Evolutionary conservation across 2,329 filamentous ascomycete genomes (phyloP).

Genomic region (Fusarium verticillioides): DNA sequence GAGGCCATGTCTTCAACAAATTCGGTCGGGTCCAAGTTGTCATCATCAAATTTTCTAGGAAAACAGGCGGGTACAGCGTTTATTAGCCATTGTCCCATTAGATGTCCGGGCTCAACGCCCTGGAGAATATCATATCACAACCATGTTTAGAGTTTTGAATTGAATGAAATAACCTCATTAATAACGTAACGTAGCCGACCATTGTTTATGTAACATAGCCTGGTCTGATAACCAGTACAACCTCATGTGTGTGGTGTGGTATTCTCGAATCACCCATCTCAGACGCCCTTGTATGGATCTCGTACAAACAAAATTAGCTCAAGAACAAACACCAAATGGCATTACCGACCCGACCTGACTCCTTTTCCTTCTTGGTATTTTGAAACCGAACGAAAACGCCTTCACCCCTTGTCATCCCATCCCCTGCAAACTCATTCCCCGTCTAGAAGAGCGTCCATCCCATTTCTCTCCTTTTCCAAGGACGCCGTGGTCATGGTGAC

Average conservation of each 20-base stretch:
- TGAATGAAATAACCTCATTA: background rate
- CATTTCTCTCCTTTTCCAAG: conserved; percentile 59
- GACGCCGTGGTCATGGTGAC: conserved; percentile 55
- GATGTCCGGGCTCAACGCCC: conserved; percentile 49
- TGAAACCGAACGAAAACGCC: conserved; percentile 41
- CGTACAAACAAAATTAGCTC: conserved; percentile 19
- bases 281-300: conserved; percentile 21
- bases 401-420: conserved; percentile 10
- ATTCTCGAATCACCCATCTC: background rate
- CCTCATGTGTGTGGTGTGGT: background rate
- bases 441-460: conserved; percentile 59
- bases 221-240: background rate
- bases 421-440: conserved; percentile 49
- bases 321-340: conserved; percentile 19
- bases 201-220: background rate
- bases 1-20: conserved; percentile 49
- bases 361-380: conserved; percentile 37
- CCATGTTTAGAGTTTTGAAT: background rate
- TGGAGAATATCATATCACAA: conserved; percentile 24
- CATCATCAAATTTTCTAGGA: conserved; percentile 21
- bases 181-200: background rate
- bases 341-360: conserved; percentile 31
- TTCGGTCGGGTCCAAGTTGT: conserved; percentile 40
- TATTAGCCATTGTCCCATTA: conserved; percentile 39
- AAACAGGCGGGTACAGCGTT: conserved; percentile 31